Conservation (phyloP, 495 filamentous ascomycete species). For the Aspergillus bertholletiae region DNA sequence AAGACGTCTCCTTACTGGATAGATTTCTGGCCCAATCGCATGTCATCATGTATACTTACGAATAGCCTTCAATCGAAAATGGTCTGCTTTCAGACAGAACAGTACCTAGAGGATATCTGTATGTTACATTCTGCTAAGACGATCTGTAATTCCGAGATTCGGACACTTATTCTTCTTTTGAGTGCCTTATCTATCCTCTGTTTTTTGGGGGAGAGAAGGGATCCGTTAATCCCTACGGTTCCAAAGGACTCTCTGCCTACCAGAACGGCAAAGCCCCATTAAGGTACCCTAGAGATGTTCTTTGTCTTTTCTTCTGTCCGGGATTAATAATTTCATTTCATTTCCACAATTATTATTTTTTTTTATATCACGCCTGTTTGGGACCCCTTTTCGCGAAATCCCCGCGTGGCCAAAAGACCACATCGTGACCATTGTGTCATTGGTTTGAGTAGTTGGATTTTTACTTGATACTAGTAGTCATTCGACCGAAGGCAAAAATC, state of each 20-base stretch:
- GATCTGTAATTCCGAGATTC: background rate
- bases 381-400: background rate
- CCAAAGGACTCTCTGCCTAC: background rate
- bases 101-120: background rate
- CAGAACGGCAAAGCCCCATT: background rate
- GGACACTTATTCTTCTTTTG: background rate
- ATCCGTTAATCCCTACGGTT: background rate
- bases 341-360: background rate
- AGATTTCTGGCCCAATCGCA: background rate
- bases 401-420: background rate
- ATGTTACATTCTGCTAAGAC: background rate
- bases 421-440: constrained; percentile 3
- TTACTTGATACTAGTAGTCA: background rate
- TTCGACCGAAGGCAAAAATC: background rate
- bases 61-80: too few relatives aligned
- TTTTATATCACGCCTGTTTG: background rate
- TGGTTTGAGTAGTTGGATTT: background rate
- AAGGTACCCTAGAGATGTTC: background rate
- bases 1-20: background rate
- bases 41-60: background rate
- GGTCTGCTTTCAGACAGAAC: too few relatives aligned
- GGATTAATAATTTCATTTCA: background rate
- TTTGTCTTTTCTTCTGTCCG: background rate
- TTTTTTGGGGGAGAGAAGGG: too few relatives aligned
- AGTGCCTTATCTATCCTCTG: background rate